Evolutionary conservation across 1,139 yeast genomes (phyloP), one percentile per base, ranked within the genome.

Genomic region (Suhomyces guaymorum): DNA sequence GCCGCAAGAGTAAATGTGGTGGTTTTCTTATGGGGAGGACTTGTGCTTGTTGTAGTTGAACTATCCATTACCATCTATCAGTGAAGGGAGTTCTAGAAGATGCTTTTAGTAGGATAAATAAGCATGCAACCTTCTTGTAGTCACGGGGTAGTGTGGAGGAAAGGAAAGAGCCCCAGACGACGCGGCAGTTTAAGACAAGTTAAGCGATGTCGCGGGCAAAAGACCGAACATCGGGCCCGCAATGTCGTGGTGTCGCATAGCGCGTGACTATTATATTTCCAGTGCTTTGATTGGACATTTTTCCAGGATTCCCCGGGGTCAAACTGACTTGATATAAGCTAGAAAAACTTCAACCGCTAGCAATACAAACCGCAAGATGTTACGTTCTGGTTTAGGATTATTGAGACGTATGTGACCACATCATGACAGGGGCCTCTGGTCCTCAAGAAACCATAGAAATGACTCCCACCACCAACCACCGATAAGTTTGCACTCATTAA

Each of bases 311-410:
- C 37, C 39, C 39, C 36, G 39, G 36, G 42, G 32, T 37, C 22
- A 33, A 26, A 15, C 26, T 18, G n/a, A 12, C 9, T 12, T 20
- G 18, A 15, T 9, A 14, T 10, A 12, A 19, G n/a, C 15, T 15
- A 24, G 12, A 23, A 24, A 24, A 24, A 14, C 12, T 15, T 32
- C 5, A 17, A 6, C 29, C 11, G 9, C 15, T 12, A 11, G 25
- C 5, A 15, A 27, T 21, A 8, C 24, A 11, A 15, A 26, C 21
- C 25, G 14, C 24, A 39, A 24, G 27, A 47, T 48, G 52, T 42
- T 48, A 35, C 52, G 52, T 44, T 35, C 48, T 28, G 42, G 49
- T 22, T 48, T 48, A 40, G 50, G 50, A 19, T 45, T 45, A 30
- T 26, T 42, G 30, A 48, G 47, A 43, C 47, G 51, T 47, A 44